Percentiles rank a stretch among this genome's conserved stretches.
phyloP scores from a whole-genome alignment of 1,284 basidiomycete species.

The Xerocomus subilludens region DNA sequence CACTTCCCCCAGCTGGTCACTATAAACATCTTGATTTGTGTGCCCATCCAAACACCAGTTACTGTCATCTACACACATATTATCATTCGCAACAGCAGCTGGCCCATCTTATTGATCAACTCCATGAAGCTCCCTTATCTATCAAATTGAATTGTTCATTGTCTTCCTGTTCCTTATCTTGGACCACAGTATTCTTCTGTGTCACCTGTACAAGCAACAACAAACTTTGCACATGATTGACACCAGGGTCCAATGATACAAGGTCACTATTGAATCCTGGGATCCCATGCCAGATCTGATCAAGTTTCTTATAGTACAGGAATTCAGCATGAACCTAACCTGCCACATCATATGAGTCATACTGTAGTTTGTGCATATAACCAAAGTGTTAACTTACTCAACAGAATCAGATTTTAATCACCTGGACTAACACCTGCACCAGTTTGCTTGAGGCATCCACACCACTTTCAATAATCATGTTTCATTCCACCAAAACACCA shows the following conservation, averaged over 20 bases:
- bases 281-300: neutral
- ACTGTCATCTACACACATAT: neutral
- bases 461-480: neutral
- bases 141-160: neutral
- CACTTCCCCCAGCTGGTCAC: too few relatives aligned
- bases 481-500: neutral
- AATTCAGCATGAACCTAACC: neutral
- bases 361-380: neutral
- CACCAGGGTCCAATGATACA: neutral
- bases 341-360: neutral
- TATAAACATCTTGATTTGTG: neutral
- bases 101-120: too few relatives aligned
- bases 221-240: neutral
- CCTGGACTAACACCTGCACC: neutral
- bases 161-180: too few relatives aligned
- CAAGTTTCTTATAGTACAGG: conserved; percentile 5
- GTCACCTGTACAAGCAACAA: neutral
- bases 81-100: neutral
- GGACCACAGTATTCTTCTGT: too few relatives aligned
- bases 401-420: neutral
- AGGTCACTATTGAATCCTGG: conserved; percentile 16
- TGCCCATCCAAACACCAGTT: neutral
- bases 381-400: neutral
- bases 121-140: neutral
- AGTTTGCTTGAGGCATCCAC: neutral